Base-by-base conservation (phyloP, 495 filamentous ascomycete species). In the Aspergillus hancockii region DNA sequence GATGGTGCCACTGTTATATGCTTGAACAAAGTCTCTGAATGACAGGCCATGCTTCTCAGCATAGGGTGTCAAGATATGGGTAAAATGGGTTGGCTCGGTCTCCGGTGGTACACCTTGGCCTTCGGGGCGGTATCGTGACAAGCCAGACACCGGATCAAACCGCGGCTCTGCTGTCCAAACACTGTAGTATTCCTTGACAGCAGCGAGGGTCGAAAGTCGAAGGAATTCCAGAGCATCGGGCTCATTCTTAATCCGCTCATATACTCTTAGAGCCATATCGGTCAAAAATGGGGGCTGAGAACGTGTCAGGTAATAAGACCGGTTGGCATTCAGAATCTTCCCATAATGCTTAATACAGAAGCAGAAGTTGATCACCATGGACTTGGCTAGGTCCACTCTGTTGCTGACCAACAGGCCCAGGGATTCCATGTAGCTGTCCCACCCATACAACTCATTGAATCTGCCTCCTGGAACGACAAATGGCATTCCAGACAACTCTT, bases 321-420 rank as follows among this genome's bases (percentile, higher is more conserved):
- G 87, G 31, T 94, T 98, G 19, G 94, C 94, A 72, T 98, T 98
- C 61, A 97, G 85, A 58, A 98, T 93, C 75, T 97, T 98, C 56
- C 91, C 93, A 70, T 98, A 98, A 73, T 98, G 95, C 73, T 91
- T 87, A 74, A 98, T 97, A 76, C 90, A 93, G 76, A 98, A 98
- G 72, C 90, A 93, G 73, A 98, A 98, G 75, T 98, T 93, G 62
- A 84, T 75, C 32, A 98, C 91, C 90, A 98, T 98, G 23, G 88
- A 83, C 74, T 96, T 95, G 55, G 90, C 91, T 40, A 98, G 75
- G 66, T 96, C 83, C 36, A 88, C 85, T 49, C 89, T 88, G 66
- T 90, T 89, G 68, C 92, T 88, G 59, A 86, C 85, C 40, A 97
- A 72, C 60, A 98, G 79, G 5, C 93, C 92, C 10, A 97, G 77